Evolutionary conservation across 305 asterid genomes (phyloP), one percentile per base, ranked within the genome.

Genomic region (Salvia sclarea): DNA sequence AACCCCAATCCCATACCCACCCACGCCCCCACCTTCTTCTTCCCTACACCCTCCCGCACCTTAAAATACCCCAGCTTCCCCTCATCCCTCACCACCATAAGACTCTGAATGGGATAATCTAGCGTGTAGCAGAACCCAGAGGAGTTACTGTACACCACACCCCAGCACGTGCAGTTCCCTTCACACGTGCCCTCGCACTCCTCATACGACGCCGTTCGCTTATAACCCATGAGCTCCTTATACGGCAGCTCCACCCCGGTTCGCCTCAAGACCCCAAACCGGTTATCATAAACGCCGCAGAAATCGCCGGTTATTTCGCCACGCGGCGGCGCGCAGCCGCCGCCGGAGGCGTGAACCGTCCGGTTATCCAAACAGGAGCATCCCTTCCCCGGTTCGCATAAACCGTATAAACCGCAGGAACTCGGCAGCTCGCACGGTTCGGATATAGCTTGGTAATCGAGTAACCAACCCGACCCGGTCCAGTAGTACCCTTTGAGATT

Each of bases 41-140:
- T 83, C 58, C 77, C 78, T 70, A 55, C 87, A 53, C 86, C 85
- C 69, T 80, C 87, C 77, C 90, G 61, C 85, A 84, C 80, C 81
- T 90, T 92, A 76, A 92, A 90, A 25, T 75, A 92, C 0, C 97
- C 98, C 88, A 81, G 37, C 73, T 82, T 90, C 25, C 79, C 60
- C 41, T 83, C 92, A 69, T 90, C 98, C 37, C 73, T 80, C 1
- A 83, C 90, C 0, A 79, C 76, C 64, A 81, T 71, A 3, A 92
- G 76, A 16, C 92, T 82, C 78, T 79, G 86, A 0, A 84, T 69
- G 61, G 98, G 96, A 37, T 80, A 88, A 20, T 83, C 86, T 44
- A 92, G 79, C 68, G 25, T 79, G 92, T 90, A 86, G 84, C 98
- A 92, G 80, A 88, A 85, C 78, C 98, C 97, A 71, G 96, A 88